phyloP scores from a whole-genome alignment of 768 basidiomycete species.

The Pleurotus tuoliensis region DNA sequence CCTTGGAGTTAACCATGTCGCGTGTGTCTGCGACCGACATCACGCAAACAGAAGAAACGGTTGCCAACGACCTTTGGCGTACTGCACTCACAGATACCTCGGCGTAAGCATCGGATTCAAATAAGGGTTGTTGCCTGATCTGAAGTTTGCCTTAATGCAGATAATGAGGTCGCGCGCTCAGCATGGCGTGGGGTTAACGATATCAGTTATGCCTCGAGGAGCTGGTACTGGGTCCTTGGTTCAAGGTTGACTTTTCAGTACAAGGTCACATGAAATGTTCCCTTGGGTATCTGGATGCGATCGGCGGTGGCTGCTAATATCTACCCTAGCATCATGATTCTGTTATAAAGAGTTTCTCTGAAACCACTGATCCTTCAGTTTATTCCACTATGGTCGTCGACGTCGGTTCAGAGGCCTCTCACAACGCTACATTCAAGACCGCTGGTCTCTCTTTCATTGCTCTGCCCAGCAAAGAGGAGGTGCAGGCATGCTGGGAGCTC shows the following conservation, averaged over 20 bases:
- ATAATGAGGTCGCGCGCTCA: not conserved
- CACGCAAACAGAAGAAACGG: not conserved
- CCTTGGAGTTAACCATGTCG: not conserved
- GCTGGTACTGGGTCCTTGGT: not conserved
- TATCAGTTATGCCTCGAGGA: not conserved
- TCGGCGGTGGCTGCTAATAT: not conserved
- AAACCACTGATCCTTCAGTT: not conserved
- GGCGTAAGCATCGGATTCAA: conserved; percentile 5
- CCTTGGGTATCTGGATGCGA: conserved; percentile 4
- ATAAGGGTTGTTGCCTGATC: conserved; percentile 1
- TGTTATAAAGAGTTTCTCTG: not conserved
- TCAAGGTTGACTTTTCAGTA: conserved; percentile 5
- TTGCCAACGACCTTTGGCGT: not conserved
- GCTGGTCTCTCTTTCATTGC: conserved; percentile 10
- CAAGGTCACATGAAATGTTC: conserved; percentile 4
- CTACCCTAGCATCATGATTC: not conserved
- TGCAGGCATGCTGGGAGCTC: conserved; percentile 27
- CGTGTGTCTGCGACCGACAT: not conserved
- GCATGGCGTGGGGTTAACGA: not conserved
- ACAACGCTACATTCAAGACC: conserved; percentile 1
- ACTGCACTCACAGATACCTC: not conserved
- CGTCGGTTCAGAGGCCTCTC: not conserved
- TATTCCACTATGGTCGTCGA: conserved; percentile 5
- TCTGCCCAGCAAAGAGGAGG: conserved; percentile 16
- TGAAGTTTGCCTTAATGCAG: conserved; percentile 2